phyloP scores from a whole-genome alignment of 1,284 basidiomycete species.

The Xerocomus amazonicus region DNA sequence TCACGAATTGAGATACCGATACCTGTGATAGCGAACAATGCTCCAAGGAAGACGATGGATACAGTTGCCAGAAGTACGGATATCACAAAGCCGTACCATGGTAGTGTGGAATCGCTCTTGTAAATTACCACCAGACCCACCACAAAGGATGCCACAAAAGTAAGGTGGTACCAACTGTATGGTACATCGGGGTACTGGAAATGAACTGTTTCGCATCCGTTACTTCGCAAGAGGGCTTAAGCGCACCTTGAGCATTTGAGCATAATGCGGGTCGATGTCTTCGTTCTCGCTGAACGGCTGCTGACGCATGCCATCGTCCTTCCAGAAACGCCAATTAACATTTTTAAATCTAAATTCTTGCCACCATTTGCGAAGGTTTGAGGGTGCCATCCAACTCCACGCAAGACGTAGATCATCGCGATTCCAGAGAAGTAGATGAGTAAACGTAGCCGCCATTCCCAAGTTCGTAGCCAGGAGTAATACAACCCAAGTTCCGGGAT shows the following conservation, averaged over 20 bases:
- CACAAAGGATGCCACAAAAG: slow-evolving; percentile 37
- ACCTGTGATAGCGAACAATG: slow-evolving; percentile 53
- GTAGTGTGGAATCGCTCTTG: slow-evolving; percentile 47
- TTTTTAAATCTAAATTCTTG: slow-evolving; percentile 21
- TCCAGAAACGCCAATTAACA: slow-evolving; percentile 46
- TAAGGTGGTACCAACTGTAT: slow-evolving; percentile 44
- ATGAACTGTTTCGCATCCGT: background rate
- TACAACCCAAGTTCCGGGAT: slow-evolving; percentile 40
- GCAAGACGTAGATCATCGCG: slow-evolving; percentile 40
- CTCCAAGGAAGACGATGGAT: slow-evolving; percentile 46
- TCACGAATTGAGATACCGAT: slow-evolving; percentile 46
- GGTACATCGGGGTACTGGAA: slow-evolving; percentile 45
- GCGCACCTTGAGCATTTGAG: slow-evolving; percentile 48
- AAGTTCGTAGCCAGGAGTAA: slow-evolving; percentile 29
- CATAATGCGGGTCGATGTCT: slow-evolving; percentile 50
- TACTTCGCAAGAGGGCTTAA: background rate
- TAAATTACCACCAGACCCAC: slow-evolving; percentile 46
- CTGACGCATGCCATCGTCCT: slow-evolving; percentile 37
- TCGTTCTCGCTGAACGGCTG: slow-evolving; percentile 21
- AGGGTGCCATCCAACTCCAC: slow-evolving; percentile 42
- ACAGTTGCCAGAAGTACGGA: slow-evolving; percentile 39
- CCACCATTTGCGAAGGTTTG: slow-evolving; percentile 23
- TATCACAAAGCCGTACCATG: slow-evolving; percentile 50
- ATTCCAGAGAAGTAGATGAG: slow-evolving; percentile 52
- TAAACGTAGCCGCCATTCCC: slow-evolving; percentile 46